Base-by-base conservation (phyloP, 139 green algal species). In the Yamagishiella unicocca region DNA sequence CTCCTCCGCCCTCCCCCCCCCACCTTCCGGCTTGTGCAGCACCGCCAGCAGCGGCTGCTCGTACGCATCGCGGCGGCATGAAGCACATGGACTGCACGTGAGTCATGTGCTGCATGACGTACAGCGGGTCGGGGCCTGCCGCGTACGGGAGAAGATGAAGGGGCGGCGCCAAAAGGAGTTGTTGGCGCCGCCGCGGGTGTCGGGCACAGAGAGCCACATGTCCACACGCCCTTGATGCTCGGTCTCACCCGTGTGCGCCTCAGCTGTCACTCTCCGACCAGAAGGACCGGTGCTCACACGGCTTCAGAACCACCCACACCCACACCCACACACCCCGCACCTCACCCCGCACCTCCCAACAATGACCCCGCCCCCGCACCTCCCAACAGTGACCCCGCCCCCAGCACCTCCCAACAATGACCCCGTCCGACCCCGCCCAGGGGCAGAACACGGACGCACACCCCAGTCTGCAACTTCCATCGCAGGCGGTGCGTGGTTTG, bases 1-100 rank as follows among this genome's bases (percentile, higher is more conserved):
- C n/a, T n/a, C n/a, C n/a, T 55, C 55, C 2, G 24, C 6, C 27
- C 27, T 55, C 27, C 37, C 53, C 53, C 1, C 35, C 80, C 21
- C 33, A 86, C 80, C 38, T 46, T 86, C 80, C 24, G 35, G n/a
- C 21, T 77, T 58, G 42, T 86, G 80, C 80, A 86, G 80, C 62
- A 86, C 80, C 31, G 46, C 80, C 80, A 86, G 66, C 40, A 86
- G 80, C 80, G 80, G 80, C 64, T 43, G 42, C 19, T 66, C 62
- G 24, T 0, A 33, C 8, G 43, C 31, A 43, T 77, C 80, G 37
- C 62, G 43, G 79, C 43, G 80, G 80, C 62, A 86, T 31, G 38
- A 86, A 61, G 43, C 42, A n/a, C 62, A 86, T 61, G 19, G 17
- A 31, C 31, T n/a, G 46, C 31, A 86, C 43, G 61, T 86, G 80